Percentiles rank a stretch among this genome's conserved stretches.
phyloP scores from a whole-genome alignment of 2,329 filamentous ascomycete genomes.

The Trichophyton benhamiae region DNA sequence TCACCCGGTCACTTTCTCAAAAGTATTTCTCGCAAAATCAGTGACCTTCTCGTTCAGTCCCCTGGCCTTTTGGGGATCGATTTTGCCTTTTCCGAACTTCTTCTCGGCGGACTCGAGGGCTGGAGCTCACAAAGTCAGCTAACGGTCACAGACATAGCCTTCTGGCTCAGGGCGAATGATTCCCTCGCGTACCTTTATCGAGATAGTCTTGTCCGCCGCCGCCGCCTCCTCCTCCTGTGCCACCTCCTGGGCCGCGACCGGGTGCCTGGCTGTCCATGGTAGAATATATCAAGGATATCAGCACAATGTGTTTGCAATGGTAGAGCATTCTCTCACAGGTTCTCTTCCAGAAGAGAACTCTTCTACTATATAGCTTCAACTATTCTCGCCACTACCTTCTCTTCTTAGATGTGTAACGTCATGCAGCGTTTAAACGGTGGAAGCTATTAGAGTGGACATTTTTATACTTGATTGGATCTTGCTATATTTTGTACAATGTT shows the following conservation, averaged over 20 bases:
- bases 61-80: neutral
- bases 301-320: neutral
- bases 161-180: neutral
- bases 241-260: neutral
- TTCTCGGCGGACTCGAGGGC: neutral
- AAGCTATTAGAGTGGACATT: neutral
- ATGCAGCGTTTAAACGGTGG: neutral
- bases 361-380: neutral
- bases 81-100: conserved; percentile 3
- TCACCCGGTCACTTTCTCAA: conserved; percentile 1
- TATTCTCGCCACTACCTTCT: neutral
- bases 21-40: neutral
- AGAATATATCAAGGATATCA: neutral
- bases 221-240: neutral
- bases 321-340: no score
- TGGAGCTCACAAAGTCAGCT: neutral
- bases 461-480: neutral
- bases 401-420: neutral
- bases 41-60: conserved; percentile 3
- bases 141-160: neutral
- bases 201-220: neutral
- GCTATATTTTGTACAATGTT: neutral
- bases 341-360: neutral
- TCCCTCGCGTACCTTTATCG: neutral
- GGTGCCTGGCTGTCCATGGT: neutral